Evolutionary conservation across 2,329 filamentous ascomycete species (phyloP).

Genomic region (Pseudocercospora vitis): DNA sequence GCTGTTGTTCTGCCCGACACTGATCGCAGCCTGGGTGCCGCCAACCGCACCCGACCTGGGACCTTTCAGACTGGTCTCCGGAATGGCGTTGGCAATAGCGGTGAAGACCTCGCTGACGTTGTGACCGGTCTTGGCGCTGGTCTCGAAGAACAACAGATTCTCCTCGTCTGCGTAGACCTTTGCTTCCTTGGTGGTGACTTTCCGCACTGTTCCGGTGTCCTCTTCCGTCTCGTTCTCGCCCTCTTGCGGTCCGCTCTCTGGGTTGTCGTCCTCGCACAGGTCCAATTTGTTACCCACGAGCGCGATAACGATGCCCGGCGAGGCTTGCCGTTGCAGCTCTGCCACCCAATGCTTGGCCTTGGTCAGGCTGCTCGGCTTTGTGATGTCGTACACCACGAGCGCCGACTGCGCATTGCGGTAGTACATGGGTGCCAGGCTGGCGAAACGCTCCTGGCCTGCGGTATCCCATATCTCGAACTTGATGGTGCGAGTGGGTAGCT

Average conservation of each 20-base stretch:
- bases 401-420: conserved; percentile 98
- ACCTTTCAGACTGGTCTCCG: conserved; percentile 92
- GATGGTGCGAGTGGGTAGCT: conserved; percentile 80
- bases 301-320: conserved; percentile 93
- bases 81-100: conserved; percentile 96
- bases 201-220: conserved; percentile 66
- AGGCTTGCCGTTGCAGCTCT: conserved; percentile 93
- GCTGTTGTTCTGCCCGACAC: conserved; percentile 57
- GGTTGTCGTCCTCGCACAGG: conserved; percentile 59
- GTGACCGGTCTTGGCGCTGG: conserved; percentile 93
- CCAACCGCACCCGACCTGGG: conserved; percentile 67
- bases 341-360: conserved; percentile 99
- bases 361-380: conserved; percentile 88
- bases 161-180: conserved; percentile 90
- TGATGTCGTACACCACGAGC: conserved; percentile 97
- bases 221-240: conserved; percentile 49
- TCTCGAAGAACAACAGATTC: conserved; percentile 98
- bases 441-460: conserved; percentile 95
- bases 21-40: conserved; percentile 59
- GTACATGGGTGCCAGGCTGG: conserved; percentile 97
- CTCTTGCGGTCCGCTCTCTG: conserved; percentile 50
- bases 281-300: conserved; percentile 97
- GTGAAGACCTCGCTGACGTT: conserved; percentile 96
- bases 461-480: conserved; percentile 88
- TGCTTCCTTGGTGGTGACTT: conserved; percentile 87